A percentile compares a stretch with the other conserved stretches of the same genome.
Evolutionary conservation across 352 stramenopile species (phyloP).

Genomic region (Phytophthora citricola): DNA sequence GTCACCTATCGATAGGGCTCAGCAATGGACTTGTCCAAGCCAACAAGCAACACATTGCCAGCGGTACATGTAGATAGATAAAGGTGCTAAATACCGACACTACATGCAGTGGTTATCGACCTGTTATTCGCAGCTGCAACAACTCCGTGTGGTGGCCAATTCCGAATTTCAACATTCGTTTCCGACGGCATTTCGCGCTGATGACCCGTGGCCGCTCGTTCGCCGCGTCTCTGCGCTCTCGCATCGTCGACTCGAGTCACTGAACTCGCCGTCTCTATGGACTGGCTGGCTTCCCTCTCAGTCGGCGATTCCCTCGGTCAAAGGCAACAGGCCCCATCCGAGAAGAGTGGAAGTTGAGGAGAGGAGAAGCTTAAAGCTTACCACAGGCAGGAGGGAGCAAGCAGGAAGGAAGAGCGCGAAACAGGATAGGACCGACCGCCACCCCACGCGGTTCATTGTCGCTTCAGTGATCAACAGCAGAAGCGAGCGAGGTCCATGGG

Average conservation of each 20-base stretch:
- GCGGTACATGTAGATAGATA: neutral
- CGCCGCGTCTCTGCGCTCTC: slow-evolving; percentile 10
- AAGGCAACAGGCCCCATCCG: slow-evolving; percentile 16
- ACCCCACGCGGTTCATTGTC: slow-evolving; percentile 19
- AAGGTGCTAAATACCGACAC: neutral
- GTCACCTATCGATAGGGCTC: neutral
- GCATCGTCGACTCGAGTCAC: slow-evolving; percentile 21
- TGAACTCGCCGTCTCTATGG: slow-evolving; percentile 28
- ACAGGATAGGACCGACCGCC: slow-evolving; percentile 4
- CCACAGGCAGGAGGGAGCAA: slow-evolving; percentile 11
- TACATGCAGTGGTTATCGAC: neutral
- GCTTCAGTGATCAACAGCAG: slow-evolving; percentile 14
- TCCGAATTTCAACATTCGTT: neutral
- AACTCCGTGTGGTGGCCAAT: neutral
- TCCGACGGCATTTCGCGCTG: slow-evolving; percentile 6
- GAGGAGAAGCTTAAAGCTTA: slow-evolving; percentile 26
- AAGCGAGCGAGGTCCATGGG: slow-evolving; percentile 42
- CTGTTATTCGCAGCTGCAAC: slow-evolving; percentile 13
- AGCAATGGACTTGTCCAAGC: slow-evolving; percentile 1
- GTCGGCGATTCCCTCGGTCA: slow-evolving; percentile 19
- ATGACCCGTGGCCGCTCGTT: slow-evolving; percentile 9
- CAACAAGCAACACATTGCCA: neutral
- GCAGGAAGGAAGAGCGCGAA: slow-evolving; percentile 3
- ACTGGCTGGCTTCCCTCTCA: slow-evolving; percentile 28
- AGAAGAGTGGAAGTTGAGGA: slow-evolving; percentile 22